Conservation (phyloP, 768 basidiomycete species). For the Fibroporia radiculosa region DNA sequence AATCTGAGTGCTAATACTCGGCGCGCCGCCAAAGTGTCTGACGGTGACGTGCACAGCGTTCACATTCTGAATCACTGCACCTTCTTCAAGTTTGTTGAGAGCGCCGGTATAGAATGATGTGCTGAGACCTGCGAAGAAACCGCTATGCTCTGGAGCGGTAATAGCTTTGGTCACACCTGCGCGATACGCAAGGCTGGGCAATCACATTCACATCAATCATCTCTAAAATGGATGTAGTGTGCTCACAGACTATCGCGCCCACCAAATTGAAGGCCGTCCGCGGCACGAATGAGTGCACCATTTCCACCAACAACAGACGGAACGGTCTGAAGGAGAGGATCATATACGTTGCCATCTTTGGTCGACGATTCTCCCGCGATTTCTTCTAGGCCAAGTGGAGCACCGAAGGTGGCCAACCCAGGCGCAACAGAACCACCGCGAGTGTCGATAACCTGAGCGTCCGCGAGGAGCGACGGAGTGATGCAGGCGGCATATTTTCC, state of each 20-base stretch:
- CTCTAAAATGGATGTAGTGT: not conserved
- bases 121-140: constrained; percentile 58
- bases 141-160: constrained; percentile 44
- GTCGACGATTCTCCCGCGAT: constrained; percentile 61
- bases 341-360: constrained; percentile 39
- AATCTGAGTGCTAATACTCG: constrained; percentile 64
- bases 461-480: not conserved
- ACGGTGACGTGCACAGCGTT: constrained; percentile 64
- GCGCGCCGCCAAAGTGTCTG: constrained; percentile 30
- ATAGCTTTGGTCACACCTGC: constrained; percentile 68
- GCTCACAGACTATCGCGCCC: constrained; percentile 50
- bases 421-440: constrained; percentile 60
- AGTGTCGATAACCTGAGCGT: constrained; percentile 40
- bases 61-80: constrained; percentile 59
- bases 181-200: constrained; percentile 58
- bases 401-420: constrained; percentile 56
- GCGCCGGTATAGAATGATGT: constrained; percentile 55
- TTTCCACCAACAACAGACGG: constrained; percentile 29
- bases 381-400: constrained; percentile 60
- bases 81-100: constrained; percentile 45
- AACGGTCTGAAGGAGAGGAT: constrained; percentile 30
- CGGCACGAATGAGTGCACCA: constrained; percentile 44
- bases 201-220: not conserved
- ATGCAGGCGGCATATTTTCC: constrained; percentile 22
- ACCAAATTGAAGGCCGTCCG: constrained; percentile 66